These are phyloP conservation scores for Pyronema domesticum DNA, from an alignment of 495 filamentous ascomycete species.

Conservation along the genomic window DNA sequence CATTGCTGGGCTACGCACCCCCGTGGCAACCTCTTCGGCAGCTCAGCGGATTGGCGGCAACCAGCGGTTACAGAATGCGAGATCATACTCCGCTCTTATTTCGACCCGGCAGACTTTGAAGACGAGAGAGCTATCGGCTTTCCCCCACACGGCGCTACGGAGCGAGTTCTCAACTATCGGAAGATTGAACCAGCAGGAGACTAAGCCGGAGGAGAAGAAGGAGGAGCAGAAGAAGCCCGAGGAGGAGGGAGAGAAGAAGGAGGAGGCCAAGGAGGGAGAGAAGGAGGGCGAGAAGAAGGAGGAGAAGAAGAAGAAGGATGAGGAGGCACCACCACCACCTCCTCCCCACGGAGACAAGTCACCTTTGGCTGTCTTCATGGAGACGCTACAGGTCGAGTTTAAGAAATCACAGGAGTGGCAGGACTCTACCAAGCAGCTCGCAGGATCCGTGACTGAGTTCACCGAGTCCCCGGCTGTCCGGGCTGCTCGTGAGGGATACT, in stretches of 20 bases:
- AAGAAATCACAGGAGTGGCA: conserved; percentile 98
- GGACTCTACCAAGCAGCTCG: conserved; percentile 87
- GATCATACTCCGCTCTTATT: not conserved
- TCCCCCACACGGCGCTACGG: conserved; percentile 11
- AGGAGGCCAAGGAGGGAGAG: conserved; percentile 33
- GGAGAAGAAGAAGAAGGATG: conserved; percentile 46
- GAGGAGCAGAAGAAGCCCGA: conserved; percentile 30
- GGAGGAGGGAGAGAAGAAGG: conserved; percentile 30
- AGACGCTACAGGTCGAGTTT: conserved; percentile 81
- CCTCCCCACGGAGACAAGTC: conserved; percentile 95
- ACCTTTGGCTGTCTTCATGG: conserved; percentile 94
- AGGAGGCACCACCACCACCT: conserved; percentile 56
- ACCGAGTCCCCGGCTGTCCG: conserved; percentile 87
- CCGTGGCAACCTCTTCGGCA: not conserved
- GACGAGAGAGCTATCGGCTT: not conserved
- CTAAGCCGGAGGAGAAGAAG: conserved; percentile 21
- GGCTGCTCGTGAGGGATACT: conserved; percentile 68
- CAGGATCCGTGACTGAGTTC: conserved; percentile 71
- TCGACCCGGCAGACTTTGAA: not conserved
- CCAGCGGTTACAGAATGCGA: conserved; percentile 6
- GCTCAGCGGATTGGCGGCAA: conserved; percentile 20
- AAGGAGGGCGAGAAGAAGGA: conserved; percentile 30
- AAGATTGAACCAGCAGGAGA: conserved; percentile 21
- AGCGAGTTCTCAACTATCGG: conserved; percentile 31
- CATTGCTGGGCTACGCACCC: not conserved